Evolutionary conservation across 2,329 filamentous ascomycete species (phyloP), one percentile per base, ranked within the genome.

Genomic region (Colletotrichum nymphaeae): DNA sequence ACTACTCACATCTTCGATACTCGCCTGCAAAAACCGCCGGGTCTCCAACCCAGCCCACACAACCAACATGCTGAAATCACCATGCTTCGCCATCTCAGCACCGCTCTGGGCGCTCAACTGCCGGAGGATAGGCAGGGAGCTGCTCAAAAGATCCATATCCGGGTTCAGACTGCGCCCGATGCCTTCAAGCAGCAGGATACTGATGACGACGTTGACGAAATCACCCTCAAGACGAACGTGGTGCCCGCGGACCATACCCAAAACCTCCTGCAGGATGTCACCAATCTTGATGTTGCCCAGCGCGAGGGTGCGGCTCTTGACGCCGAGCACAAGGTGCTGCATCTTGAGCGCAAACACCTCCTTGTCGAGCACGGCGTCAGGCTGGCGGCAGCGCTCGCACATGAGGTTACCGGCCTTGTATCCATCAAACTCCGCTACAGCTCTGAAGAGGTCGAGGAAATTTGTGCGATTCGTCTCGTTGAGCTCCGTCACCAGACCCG

Each of bases 191-290:
- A 99, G 88, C 42, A 99, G 85, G 66, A 98, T 98, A 73, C 95
- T 97, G 72, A 99, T 93, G 35, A 99, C 96, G 5, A 99, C 97
- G 80, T 99, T 99, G 80, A 99, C 95, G 80, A 98, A 99, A 81
- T 99, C 97, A 9, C 97, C 97, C 83, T 99, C 97, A 63, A 99
- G 89, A 9, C 97, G 90, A 4, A 99, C 97, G 80, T 99, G 97
- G 81, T 99, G 97, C 11, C 88, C 86, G 68, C 97, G 91, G 35
- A 99, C 97, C 95, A 99, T 98, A 72, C 89, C 89, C 57, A 99
- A 86, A 0, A 98, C 97, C 77, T 97, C 90, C 79, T 97, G 95
- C 35, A 99, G 84, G 24, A 99, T 95, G 78, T 99, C 97, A 12
- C 97, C 97, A 75, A 99, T 98, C 84, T 95, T 97, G 84, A 99